phyloP scores from a whole-genome alignment of 176 grass and related monocot species.

The Phoenix dactylifera region DNA sequence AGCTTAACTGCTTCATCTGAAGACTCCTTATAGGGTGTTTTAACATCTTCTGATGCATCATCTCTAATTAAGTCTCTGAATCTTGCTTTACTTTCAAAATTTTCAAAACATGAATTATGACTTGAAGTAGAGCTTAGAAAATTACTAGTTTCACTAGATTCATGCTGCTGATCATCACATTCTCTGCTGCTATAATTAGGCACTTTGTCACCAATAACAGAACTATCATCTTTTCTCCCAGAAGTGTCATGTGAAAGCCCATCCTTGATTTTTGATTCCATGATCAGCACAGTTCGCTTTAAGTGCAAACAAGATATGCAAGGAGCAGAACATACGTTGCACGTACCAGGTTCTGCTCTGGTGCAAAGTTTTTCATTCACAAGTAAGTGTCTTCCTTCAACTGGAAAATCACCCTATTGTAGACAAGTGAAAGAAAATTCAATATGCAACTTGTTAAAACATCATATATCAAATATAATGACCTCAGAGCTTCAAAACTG shows the following conservation, averaged over 20 bases:
- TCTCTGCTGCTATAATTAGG: slow-evolving; percentile 5
- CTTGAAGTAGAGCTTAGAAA: not conserved
- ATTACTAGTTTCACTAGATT: slow-evolving; percentile 4
- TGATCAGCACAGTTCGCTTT: not conserved
- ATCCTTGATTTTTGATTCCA: slow-evolving; percentile 1
- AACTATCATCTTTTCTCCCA: not conserved
- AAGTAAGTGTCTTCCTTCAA: slow-evolving; percentile 11
- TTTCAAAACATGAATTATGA: slow-evolving; percentile 6
- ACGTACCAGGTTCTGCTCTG: slow-evolving; percentile 18
- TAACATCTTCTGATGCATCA: not conserved
- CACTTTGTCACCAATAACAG: slow-evolving; percentile 12
- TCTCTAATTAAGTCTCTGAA: not conserved
- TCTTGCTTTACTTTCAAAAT: not conserved
- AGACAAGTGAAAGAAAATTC: slow-evolving; percentile 7
- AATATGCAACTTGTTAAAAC: slow-evolving; percentile 7
- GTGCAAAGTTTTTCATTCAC: slow-evolving; percentile 1
- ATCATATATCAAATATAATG: no score
- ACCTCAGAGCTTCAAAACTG: no score
- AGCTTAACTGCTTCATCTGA: not conserved
- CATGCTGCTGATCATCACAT: slow-evolving; percentile 5
- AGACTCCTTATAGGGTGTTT: not conserved
- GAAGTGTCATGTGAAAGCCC: not conserved
- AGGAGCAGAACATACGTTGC: slow-evolving; percentile 37
- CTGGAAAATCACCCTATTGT: slow-evolving; percentile 18
- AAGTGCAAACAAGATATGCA: slow-evolving; percentile 31